phyloP scores from a whole-genome alignment of 495 filamentous ascomycete genomes.

The Xylona heveae region DNA sequence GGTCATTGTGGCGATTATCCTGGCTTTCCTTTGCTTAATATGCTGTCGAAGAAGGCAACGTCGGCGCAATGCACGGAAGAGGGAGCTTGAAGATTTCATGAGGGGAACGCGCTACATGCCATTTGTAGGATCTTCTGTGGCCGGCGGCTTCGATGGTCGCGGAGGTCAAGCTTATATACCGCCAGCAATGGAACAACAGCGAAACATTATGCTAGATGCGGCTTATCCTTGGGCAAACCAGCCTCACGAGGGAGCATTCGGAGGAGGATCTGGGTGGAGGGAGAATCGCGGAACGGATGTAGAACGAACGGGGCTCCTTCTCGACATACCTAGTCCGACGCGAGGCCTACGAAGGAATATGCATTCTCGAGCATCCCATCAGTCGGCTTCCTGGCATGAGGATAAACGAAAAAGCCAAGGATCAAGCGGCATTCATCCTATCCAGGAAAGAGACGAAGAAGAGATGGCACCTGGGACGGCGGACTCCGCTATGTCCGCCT shows the following conservation, averaged over 20 bases:
- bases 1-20: conserved; percentile 26
- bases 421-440: conserved; percentile 27
- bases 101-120: conserved; percentile 22
- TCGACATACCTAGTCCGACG: conserved; percentile 32
- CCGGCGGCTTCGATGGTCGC: conserved; percentile 2
- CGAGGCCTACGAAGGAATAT: conserved; percentile 25
- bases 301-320: conserved; percentile 32
- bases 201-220: conserved; percentile 1
- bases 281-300: conserved; percentile 16
- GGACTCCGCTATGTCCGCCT: conserved; percentile 3
- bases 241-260: neutral
- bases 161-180: conserved; percentile 7
- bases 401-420: conserved; percentile 19
- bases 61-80: conserved; percentile 24
- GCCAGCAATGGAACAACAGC: conserved; percentile 5
- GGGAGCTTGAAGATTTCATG: conserved; percentile 30
- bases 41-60: conserved; percentile 31
- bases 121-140: conserved; percentile 7
- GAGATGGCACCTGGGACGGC: conserved; percentile 5
- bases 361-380: conserved; percentile 21
- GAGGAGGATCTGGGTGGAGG: conserved; percentile 7
- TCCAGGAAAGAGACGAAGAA: conserved; percentile 39
- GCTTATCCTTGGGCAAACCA: conserved; percentile 8
- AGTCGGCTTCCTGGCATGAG: conserved; percentile 23
- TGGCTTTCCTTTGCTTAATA: conserved; percentile 31